Conservation (phyloP, 2,329 filamentous ascomycete genomes). For the Paecilomyces sp. region DNA sequence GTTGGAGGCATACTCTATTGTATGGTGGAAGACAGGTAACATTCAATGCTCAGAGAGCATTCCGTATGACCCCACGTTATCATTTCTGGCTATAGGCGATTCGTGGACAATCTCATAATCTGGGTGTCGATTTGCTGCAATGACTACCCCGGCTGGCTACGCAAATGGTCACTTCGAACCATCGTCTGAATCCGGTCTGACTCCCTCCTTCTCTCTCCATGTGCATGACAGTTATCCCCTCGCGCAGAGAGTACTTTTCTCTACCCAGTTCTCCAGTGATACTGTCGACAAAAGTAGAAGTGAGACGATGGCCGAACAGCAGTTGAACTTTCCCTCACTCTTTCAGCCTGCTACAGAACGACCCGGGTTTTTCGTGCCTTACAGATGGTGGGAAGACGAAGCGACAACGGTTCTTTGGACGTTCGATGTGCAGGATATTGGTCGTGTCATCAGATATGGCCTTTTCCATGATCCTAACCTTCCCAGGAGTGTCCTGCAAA, state of each 20-base stretch:
- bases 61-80: neutral
- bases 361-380: slow-evolving; percentile 24
- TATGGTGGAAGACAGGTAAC: neutral
- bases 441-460: slow-evolving; percentile 29
- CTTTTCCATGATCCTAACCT: slow-evolving; percentile 28
- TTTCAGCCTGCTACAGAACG: slow-evolving; percentile 23
- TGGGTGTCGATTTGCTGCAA: slow-evolving; percentile 1
- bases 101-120: neutral
- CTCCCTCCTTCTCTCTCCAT: neutral
- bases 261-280: slow-evolving; percentile 1
- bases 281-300: slow-evolving; percentile 1
- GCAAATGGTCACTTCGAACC: slow-evolving; percentile 1
- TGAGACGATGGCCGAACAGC: slow-evolving; percentile 8
- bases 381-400: slow-evolving; percentile 37
- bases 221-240: slow-evolving; percentile 5
- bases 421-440: slow-evolving; percentile 30
- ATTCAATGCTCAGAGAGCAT: slow-evolving; percentile 13
- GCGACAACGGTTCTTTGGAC: slow-evolving; percentile 30
- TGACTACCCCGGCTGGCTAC: slow-evolving; percentile 2
- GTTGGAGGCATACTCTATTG: neutral
- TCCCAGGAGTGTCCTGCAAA: slow-evolving; percentile 26
- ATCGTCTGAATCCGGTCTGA: neutral
- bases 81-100: neutral
- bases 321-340: slow-evolving; percentile 19
- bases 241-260: slow-evolving; percentile 1